Evolutionary conservation across 371 early-diverging fungal genomes (phyloP), one percentile per base, ranked within the genome.

Genomic region (Nematocida parisii): DNA sequence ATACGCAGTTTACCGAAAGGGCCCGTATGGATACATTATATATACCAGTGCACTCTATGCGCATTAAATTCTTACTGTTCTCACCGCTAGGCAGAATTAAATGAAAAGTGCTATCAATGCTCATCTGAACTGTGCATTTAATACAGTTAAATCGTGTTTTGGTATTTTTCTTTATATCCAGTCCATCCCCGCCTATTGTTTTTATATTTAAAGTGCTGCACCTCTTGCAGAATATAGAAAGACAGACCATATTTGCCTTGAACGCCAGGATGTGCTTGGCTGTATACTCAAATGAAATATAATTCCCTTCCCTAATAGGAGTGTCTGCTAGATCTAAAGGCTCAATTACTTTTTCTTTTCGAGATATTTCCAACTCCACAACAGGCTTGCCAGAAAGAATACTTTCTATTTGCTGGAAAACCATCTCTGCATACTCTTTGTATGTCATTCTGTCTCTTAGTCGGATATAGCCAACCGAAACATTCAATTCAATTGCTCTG

Each of bases 321-420:
- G 42, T 56, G 33, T n/a, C 27, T 22, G 54, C 20, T 20, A 75
- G 44, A n/a, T 75, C 75, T 24, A 75, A 20, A 20, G 5, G 13
- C 44, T 33, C 61, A 7, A 20, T 27, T 50, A 40, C 45, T n/a
- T 20, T 5, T 9, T 64, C 18, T 5, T 11, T 20, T 71, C 5
- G n/a, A 13, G 61, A 52, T 18, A 67, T 83, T 74, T 58, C 62
- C 44, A 47, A 75, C 72, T 45, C 81, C 80, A 45, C 52, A 7
- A 71, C 68, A 15, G 64, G 9, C 40, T 54, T 56, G 1, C 67
- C 62, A 5, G 45, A 44, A 2, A 68, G 72, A 39, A 71, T 1
- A n/a, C 57, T 60, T 66, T 85, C 83, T 58, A 85, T 57, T 74
- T 83, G 64, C 75, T 75, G 15, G n/a, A 71, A 39, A 58, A 84